A percentile compares a stretch with the other conserved stretches of the same genome.
These are phyloP conservation scores for Blastosporella zonata DNA, from an alignment of 1,284 basidiomycete genomes.

Conservation along the genomic window DNA sequence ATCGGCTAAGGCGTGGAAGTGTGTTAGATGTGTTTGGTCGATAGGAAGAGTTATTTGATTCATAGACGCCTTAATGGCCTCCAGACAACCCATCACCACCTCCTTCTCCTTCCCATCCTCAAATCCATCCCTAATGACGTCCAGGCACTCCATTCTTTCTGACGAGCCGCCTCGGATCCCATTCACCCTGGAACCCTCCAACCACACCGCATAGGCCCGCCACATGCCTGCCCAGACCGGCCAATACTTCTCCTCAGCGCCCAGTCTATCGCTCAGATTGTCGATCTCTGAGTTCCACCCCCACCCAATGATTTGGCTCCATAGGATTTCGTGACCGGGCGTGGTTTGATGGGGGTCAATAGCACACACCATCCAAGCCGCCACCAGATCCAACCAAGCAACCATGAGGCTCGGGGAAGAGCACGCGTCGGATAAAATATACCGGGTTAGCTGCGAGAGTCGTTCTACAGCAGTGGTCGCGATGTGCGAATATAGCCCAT, in stretches of 20 bases:
- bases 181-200: conserved; percentile 76
- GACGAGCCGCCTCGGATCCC: conserved; percentile 60
- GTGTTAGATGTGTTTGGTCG: conserved; percentile 2
- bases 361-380: conserved; percentile 80
- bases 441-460: conserved; percentile 44
- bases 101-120: conserved; percentile 35
- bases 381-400: conserved; percentile 56
- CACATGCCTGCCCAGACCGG: conserved; percentile 48
- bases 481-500: conserved; percentile 73
- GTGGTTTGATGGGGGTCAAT: conserved; percentile 87
- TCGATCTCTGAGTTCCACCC: conserved; percentile 68
- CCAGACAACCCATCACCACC: conserved; percentile 35
- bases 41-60: conserved; percentile 9
- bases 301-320: conserved; percentile 81
- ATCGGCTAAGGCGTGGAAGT: conserved; percentile 29
- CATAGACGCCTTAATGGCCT: conserved; percentile 32
- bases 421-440: conserved; percentile 39
- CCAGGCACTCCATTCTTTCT: conserved; percentile 47
- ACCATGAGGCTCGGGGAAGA: conserved; percentile 33
- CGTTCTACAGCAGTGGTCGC: conserved; percentile 61
- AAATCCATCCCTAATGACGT: conserved; percentile 38
- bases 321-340: conserved; percentile 83
- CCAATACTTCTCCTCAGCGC: conserved; percentile 29
- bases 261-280: conserved; percentile 31
- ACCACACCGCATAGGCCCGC: conserved; percentile 61